Evolutionary conservation across 75 land plant genomes (phyloP).

Genomic region (Selaginella moellendorffii): DNA sequence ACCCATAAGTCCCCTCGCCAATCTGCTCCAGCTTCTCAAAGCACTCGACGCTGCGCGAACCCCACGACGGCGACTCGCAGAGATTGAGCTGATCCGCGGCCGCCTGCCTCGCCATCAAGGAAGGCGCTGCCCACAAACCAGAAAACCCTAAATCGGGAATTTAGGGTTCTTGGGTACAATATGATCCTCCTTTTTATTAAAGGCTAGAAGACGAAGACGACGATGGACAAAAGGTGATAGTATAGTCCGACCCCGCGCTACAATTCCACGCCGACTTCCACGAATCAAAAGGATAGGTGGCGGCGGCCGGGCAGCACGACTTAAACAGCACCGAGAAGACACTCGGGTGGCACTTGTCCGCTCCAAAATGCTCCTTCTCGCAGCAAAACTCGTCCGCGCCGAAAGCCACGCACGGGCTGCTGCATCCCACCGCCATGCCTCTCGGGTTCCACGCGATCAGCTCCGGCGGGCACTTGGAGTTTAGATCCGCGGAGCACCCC

Average conservation of each 20-base stretch:
- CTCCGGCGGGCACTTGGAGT: background rate
- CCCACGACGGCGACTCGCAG: constrained; percentile 66
- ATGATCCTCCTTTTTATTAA: too few species aligned
- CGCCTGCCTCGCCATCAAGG: constrained; percentile 23
- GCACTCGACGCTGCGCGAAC: constrained; percentile 75
- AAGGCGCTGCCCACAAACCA: too few species aligned
- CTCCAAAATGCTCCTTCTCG: background rate
- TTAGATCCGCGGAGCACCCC: background rate
- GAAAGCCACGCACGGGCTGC: background rate
- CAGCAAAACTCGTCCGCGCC: background rate
- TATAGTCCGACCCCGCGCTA: background rate
- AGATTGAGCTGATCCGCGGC: constrained; percentile 61
- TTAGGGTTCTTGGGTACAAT: too few species aligned
- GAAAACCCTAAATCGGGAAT: too few species aligned
- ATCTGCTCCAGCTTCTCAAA: constrained; percentile 91
- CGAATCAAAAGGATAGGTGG: background rate
- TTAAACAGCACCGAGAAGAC: background rate
- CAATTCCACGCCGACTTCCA: background rate
- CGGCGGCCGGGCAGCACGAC: background rate
- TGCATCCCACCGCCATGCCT: background rate
- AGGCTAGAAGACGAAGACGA: too few species aligned
- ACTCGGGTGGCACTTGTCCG: background rate
- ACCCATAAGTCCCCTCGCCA: constrained; percentile 97
- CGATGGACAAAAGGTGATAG: background rate
- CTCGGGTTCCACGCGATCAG: background rate